Conservation (phyloP, 2,329 filamentous ascomycete species). For the Cytospora piceicola region DNA sequence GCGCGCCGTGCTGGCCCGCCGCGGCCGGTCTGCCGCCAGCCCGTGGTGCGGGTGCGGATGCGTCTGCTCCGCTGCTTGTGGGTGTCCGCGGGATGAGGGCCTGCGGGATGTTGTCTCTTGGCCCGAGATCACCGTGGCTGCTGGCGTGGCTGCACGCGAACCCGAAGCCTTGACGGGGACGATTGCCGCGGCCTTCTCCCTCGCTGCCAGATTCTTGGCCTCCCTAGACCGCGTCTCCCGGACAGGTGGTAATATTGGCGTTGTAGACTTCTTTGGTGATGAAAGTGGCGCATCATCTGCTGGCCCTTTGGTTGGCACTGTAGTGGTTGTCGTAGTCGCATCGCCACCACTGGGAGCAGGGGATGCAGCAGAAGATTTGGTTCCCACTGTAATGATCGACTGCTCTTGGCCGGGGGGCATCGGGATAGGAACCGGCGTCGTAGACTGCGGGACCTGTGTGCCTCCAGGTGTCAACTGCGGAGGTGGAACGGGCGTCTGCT, state of each 20-base stretch:
- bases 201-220: slow-evolving; percentile 28
- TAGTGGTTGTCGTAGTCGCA: slow-evolving; percentile 33
- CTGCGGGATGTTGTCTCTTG: slow-evolving; percentile 44
- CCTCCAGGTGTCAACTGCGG: slow-evolving; percentile 27
- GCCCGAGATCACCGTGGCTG: slow-evolving; percentile 41
- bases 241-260: slow-evolving; percentile 41
- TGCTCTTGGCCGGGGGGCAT: slow-evolving; percentile 37
- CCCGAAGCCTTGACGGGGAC: slow-evolving; percentile 27
- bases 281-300: slow-evolving; percentile 39
- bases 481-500: slow-evolving; percentile 34
- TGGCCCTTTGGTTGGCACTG: slow-evolving; percentile 37
- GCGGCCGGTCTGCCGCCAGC: slow-evolving; percentile 56
- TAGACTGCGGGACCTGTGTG: slow-evolving; percentile 35
- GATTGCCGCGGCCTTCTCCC: slow-evolving; percentile 26
- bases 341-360: slow-evolving; percentile 35
- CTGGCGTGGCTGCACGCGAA: slow-evolving; percentile 36
- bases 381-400: slow-evolving; percentile 32
- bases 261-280: slow-evolving; percentile 40
- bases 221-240: slow-evolving; percentile 42
- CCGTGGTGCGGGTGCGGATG: slow-evolving; percentile 44
- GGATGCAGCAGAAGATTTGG: slow-evolving; percentile 35
- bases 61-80: slow-evolving; percentile 50
- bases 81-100: slow-evolving; percentile 57
- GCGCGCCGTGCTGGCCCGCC: slow-evolving; percentile 60
- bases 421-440: slow-evolving; percentile 43